Evolutionary conservation across 345 rosid genomes (phyloP).

Genomic region (Moringa oleifera): DNA sequence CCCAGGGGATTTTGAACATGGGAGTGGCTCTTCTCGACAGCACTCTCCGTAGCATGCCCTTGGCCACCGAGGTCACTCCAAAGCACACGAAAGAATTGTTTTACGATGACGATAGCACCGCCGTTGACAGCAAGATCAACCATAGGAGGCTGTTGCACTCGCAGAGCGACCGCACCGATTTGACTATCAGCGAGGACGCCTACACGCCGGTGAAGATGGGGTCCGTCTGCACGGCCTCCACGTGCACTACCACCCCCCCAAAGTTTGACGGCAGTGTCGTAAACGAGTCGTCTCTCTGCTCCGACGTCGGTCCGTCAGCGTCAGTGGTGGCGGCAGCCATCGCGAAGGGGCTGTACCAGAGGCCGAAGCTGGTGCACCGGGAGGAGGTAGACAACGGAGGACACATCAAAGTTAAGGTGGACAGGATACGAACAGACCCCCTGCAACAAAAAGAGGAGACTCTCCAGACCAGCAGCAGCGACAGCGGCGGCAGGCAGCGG

Average conservation of each 20-base stretch:
- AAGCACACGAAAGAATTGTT: too few species aligned
- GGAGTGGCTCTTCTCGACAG: constrained; percentile 68
- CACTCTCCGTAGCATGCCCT: constrained; percentile 78
- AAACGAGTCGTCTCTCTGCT: constrained; percentile 51
- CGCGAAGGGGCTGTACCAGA: constrained; percentile 69
- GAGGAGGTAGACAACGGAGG: constrained; percentile 47
- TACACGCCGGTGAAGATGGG: neutral
- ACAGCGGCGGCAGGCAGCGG: constrained; percentile 16
- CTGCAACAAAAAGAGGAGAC: too few species aligned
- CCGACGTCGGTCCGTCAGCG: constrained; percentile 91
- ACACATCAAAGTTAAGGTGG: constrained; percentile 27
- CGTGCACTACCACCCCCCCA: neutral
- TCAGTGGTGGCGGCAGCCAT: constrained; percentile 95
- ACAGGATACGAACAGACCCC: constrained; percentile 14
- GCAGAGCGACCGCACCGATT: constrained; percentile 57
- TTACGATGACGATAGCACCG: too few species aligned
- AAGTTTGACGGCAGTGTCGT: constrained; percentile 39
- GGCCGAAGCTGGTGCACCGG: constrained; percentile 9
- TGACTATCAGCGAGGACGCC: constrained; percentile 22
- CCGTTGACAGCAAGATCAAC: neutral
- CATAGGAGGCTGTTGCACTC: constrained; percentile 45
- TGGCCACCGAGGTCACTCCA: constrained; percentile 26
- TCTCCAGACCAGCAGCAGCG: neutral
- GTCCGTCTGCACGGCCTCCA: neutral
- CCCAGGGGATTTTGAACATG: constrained; percentile 72